Conservation (phyloP, 2,329 filamentous ascomycete genomes). For the Aspergillus puulaauensis region DNA sequence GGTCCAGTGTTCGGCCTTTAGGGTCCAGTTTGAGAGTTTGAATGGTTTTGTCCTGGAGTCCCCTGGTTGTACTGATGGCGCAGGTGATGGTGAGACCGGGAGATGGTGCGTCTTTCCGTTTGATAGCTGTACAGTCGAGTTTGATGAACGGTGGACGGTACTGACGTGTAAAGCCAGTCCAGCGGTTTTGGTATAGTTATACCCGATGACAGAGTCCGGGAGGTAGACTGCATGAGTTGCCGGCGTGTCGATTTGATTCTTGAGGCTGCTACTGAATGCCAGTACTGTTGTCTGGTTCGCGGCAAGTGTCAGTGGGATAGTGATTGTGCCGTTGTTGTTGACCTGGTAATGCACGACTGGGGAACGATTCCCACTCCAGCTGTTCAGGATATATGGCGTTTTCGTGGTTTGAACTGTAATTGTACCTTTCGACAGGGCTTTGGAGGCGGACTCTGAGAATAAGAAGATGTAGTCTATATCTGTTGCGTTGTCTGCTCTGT, state of each 20-base stretch:
- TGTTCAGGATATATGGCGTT: conserved; percentile 39
- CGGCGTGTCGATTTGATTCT: background rate
- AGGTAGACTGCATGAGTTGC: background rate
- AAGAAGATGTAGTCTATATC: conserved; percentile 40
- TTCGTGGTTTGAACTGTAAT: conserved; percentile 20
- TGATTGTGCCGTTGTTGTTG: conserved; percentile 22
- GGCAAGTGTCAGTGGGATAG: conserved; percentile 36
- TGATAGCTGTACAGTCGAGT: background rate
- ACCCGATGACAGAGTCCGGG: background rate
- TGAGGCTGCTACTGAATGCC: conserved; percentile 25
- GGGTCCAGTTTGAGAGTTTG: conserved; percentile 34
- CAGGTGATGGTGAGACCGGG: too few species aligned
- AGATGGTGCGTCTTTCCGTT: background rate
- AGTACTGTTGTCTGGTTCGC: conserved; percentile 43
- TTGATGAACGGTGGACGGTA: background rate
- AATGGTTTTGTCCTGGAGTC: background rate
- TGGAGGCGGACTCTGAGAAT: conserved; percentile 36
- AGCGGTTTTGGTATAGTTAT: background rate
- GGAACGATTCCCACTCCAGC: conserved; percentile 41
- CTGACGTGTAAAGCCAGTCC: background rate
- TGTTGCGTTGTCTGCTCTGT: conserved; percentile 28
- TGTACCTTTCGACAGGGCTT: background rate
- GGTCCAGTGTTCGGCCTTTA: conserved; percentile 41
- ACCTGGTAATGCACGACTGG: conserved; percentile 33
- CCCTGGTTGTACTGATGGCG: background rate